Evolutionary conservation across 2,329 filamentous ascomycete genomes (phyloP), one percentile per base, ranked within the genome.

Genomic region (Gyromitra esculenta): DNA sequence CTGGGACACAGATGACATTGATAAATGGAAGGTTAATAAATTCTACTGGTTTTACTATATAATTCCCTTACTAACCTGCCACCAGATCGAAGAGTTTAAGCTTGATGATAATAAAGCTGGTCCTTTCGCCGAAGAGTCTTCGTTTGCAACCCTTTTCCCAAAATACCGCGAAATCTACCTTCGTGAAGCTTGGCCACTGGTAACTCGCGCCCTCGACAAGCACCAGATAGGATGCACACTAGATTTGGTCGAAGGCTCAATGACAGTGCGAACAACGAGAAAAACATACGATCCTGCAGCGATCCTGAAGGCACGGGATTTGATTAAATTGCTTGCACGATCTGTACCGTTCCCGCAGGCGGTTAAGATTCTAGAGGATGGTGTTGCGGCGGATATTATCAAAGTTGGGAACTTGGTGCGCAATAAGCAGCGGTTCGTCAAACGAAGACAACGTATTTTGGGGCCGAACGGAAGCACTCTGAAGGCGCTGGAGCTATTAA

Each of bases 161-260:
- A 97, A 97, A 85, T 99, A 99, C 84, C 91, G 96, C 82, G 96
- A 99, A 87, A 88, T 93, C 64, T 97, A 98, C 82, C 86, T 99
- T 72, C 94, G 92, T 82, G 93, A 97, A 83, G 91, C 91, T 81
- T 99, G 96, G 96, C 93, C 95, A 1, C 88, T 96, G 59, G 89
- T 99, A 75, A 98, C 94, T 37, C 91, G 91, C 81, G 88, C 92
- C 0, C 89, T 99, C 76, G 92, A 97, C 82, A 96, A 96, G 84
- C 87, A 88, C 73, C 94, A 94, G 79, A 93, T 99, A 60, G 93
- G 92, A 56, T 97, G 95, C 83, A 94, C 92, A 7, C 89, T 99
- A 35, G 95, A 99, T 86, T 87, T 99, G 83, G 92, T 98, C 3
- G 94, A 98, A 83, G 96, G 96, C 82, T 93, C 90, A 83, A 98